Evolutionary conservation across 2,329 filamentous ascomycete species (phyloP).

Genomic region (Colletotrichum gloeosporioides): DNA sequence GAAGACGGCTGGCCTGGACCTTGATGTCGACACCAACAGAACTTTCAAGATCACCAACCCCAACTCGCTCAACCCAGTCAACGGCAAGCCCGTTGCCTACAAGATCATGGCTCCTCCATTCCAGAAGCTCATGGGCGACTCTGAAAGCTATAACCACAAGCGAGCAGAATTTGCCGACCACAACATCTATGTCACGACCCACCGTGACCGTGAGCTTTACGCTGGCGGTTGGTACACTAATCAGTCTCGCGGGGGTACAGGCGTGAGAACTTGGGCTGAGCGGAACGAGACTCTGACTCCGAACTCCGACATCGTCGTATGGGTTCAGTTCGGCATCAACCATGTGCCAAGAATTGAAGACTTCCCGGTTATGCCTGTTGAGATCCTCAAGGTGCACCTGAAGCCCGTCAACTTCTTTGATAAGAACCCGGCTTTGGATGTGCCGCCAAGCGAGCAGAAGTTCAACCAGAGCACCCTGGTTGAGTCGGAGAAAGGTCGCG

Average conservation of each 20-base stretch:
- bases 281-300: constrained; percentile 4
- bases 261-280: constrained; percentile 12
- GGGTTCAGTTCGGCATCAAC: constrained; percentile 61
- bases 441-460: constrained; percentile 25
- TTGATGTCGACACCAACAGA: constrained; percentile 6
- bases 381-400: constrained; percentile 55
- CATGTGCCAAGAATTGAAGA: constrained; percentile 62
- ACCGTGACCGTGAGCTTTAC: constrained; percentile 12
- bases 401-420: constrained; percentile 58
- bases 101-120: constrained; percentile 18
- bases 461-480: constrained; percentile 18
- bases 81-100: constrained; percentile 21
- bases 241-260: constrained; percentile 11
- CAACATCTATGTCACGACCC: constrained; percentile 19
- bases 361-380: constrained; percentile 65
- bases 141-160: constrained; percentile 16
- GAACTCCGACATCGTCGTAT: constrained; percentile 45
- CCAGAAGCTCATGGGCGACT: constrained; percentile 18
- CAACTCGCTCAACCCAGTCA: constrained; percentile 16
- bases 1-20: not conserved
- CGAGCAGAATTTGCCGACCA: constrained; percentile 20
- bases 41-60: constrained; percentile 22
- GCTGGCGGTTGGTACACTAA: constrained; percentile 19
- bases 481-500: not conserved
- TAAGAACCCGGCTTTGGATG: constrained; percentile 51